Evolutionary conservation across 768 basidiomycete genomes (phyloP), one percentile per base, ranked within the genome.

Genomic region (Agrocybe pediades): DNA sequence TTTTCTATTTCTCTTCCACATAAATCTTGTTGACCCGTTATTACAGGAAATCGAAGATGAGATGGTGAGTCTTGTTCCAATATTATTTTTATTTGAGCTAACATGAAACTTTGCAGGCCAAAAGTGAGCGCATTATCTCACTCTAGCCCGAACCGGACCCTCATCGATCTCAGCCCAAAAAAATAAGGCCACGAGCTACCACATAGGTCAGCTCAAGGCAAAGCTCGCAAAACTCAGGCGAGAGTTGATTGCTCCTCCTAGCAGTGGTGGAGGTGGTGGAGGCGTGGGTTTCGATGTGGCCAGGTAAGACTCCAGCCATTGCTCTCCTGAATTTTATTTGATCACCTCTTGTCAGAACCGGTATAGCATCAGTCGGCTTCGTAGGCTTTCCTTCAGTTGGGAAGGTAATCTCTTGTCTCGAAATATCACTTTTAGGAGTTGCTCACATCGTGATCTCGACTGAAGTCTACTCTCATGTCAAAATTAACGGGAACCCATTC

Each of bases 241-340:
- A 53, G 97, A 99, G 68, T 84, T 99, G 50, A 94, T 99, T 61
- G 78, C 83, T 9, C 86, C 90, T 0, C 76, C 88, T 3, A 71
- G 80, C 17, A 86, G 86, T 27, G 81, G 92, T 19, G 87, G 92
- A 9, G 95, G 95, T 0, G 95, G 95, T 0, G 94, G 91, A 0
- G 86, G 81, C 1, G 96, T 93, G 9, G 97, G 97, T 40, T 99
- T 99, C 76, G 97, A 99, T 80, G 97, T 99, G 30, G 96, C 96
- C 39, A 82, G 80, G 76, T 74, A 62, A 16, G 0, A n/a, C 17
- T 11, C 24, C 25, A 47, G 40, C 20, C 19, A 21, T 26, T 13
- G 42, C 1, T 46, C 7, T 9, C 41, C 40, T 33, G 16, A 48
- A 43, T 15, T 16, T 40, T n/a, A n/a, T 48, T 46, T 40, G 41